phyloP scores from a whole-genome alignment of 176 grass and related monocot genomes.

The Hordeum marinum region DNA sequence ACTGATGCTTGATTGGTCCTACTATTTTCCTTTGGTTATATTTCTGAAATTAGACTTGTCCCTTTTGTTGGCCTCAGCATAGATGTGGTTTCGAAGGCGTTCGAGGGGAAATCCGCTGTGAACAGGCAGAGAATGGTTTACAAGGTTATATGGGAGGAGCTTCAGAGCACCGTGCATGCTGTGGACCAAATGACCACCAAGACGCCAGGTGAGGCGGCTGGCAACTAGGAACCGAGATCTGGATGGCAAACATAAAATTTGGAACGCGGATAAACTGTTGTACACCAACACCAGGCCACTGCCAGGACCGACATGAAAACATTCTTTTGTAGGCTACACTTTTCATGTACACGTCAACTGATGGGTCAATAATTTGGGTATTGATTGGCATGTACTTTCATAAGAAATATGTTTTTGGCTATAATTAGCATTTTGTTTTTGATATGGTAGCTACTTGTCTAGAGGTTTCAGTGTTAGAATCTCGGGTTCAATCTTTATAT shows the following conservation, averaged over 20 bases:
- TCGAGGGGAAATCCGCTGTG: slow-evolving; percentile 77
- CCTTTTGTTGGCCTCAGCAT: slow-evolving; percentile 48
- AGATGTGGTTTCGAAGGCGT: slow-evolving; percentile 75
- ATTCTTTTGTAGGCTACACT: not conserved
- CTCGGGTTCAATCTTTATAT: not conserved
- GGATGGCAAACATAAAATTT: not conserved
- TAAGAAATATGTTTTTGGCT: not conserved
- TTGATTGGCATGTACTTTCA: not conserved
- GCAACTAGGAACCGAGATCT: slow-evolving; percentile 11
- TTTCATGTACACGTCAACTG: slow-evolving; percentile 1
- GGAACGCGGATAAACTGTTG: not conserved
- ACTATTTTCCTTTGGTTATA: not conserved
- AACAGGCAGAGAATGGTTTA: slow-evolving; percentile 98
- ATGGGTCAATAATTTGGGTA: not conserved
- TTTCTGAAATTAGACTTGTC: slow-evolving; percentile 12
- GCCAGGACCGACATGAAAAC: not conserved
- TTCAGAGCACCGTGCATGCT: slow-evolving; percentile 82
- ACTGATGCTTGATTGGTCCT: not conserved
- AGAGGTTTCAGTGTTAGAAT: not conserved
- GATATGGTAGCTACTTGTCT: not conserved
- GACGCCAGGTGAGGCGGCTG: slow-evolving; percentile 60
- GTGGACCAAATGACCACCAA: slow-evolving; percentile 93
- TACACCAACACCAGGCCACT: not conserved
- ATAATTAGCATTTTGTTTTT: not conserved
- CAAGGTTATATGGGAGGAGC: slow-evolving; percentile 96